phyloP scores from a whole-genome alignment of 2,329 filamentous ascomycete species.

The Botrytis elliptica region DNA sequence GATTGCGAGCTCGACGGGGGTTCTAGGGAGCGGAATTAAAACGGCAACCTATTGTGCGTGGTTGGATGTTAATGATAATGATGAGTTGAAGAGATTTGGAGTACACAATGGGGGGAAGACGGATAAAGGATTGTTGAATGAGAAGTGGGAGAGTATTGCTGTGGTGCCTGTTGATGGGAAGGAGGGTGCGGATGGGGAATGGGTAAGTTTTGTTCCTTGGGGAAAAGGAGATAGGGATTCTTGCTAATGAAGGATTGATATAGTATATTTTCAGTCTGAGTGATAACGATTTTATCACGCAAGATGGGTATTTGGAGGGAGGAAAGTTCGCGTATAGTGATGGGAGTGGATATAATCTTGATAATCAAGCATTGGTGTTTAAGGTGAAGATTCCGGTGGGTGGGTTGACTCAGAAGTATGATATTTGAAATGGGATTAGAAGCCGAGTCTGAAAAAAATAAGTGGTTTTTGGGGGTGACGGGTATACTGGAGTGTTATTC shows the following conservation, averaged over 20 bases:
- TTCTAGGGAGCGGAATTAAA: conserved; percentile 53
- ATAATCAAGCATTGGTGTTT: conserved; percentile 61
- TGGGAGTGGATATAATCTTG: conserved; percentile 52
- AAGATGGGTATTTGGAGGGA: conserved; percentile 58
- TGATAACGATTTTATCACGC: conserved; percentile 75
- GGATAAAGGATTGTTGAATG: conserved; percentile 61
- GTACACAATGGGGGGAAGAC: conserved; percentile 66
- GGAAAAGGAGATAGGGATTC: too few relatives aligned
- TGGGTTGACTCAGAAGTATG: neutral
- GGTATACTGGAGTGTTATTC: neutral
- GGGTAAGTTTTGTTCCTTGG: conserved; percentile 32
- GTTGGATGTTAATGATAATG: conserved; percentile 66
- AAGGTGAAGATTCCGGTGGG: conserved; percentile 31
- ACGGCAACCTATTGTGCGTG: conserved; percentile 64
- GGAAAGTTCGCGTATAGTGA: conserved; percentile 55
- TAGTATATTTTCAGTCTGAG: conserved; percentile 62
- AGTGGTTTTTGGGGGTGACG: neutral
- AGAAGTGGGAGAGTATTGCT: conserved; percentile 74
- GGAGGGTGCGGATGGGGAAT: conserved; percentile 53
- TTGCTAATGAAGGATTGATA: neutral
- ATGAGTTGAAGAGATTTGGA: conserved; percentile 62
- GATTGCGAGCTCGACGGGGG: conserved; percentile 46
- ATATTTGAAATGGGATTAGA: neutral
- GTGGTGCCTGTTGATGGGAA: conserved; percentile 57
- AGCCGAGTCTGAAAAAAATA: neutral